Evolutionary conservation across 441 rosid genomes (phyloP), one percentile per base, ranked within the genome.

Genomic region (Gossypium davidsonii): DNA sequence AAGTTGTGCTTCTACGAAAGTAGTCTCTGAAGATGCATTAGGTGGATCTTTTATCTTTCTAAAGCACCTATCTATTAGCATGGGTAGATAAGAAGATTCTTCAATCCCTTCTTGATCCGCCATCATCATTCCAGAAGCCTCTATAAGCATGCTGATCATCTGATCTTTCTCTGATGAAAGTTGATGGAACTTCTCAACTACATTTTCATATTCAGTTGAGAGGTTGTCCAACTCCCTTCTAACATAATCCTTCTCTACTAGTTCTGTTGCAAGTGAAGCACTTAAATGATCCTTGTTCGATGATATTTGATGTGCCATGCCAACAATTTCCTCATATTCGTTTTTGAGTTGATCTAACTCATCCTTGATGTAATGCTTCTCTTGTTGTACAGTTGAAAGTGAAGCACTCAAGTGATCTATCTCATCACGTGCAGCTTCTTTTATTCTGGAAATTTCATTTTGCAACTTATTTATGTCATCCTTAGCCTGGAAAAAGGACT

Each of bases 181-280:
- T 64, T 72, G 81, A 60, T 83, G 81, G 53, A 76, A 81, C 73
- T 84, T 83, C 78, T 84, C 84, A 28, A 80, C 79, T 65, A 84
- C 52, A 28, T 78, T 84, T 70, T 84, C 85, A 78, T 85, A 81
- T 76, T 79, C 81, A 61, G 73, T 65, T 49, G 73, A 62, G 60
- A 86, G 44, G 52, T 83, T 84, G 56, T 82, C 85, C 72, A 88
- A 63, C 81, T 88, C 91, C 52, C 71, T 78, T 74, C 79, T 81
- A 65, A 85, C 68, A 75, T 69, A 83, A 73, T 85, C 85, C 82
- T 94, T 92, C 79, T 94, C 97, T 73, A 87, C 87, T 63, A 83
- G 70, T 81, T 87, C 94, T 25, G 80, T 72, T 49, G 86, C 82
- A 73, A 91, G 84, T 25, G 85, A 82, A 82, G 77, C 83, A 78